Evolutionary conservation across 805 yeast genomes (phyloP).

Genomic region (Isabelozyma pseudorhagii): DNA sequence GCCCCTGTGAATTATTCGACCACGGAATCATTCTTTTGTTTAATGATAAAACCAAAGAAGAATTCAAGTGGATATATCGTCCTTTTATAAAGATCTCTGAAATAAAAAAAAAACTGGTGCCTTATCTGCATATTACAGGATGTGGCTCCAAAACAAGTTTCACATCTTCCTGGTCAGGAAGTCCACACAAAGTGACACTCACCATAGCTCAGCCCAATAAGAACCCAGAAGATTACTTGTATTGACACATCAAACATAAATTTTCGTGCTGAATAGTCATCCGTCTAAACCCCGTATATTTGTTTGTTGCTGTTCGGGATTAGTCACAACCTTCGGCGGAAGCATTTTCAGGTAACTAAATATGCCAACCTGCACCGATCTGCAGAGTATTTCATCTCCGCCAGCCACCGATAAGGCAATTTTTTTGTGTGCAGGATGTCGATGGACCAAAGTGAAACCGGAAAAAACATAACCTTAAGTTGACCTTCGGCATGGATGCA

Average conservation of each 20-base stretch:
- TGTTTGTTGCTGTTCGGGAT: not conserved
- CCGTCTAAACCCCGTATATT: too few species aligned
- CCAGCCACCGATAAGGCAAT: not conserved
- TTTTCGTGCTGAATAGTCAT: too few species aligned
- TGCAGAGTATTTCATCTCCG: not conserved
- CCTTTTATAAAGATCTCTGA: not conserved
- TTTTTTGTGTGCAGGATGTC: not conserved
- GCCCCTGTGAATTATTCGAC: not conserved
- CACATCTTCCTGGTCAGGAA: not conserved
- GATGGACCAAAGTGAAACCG: slow-evolving; percentile 42
- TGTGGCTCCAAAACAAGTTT: not conserved
- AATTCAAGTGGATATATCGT: not conserved
- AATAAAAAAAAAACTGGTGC: not conserved
- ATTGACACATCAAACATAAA: too few species aligned
- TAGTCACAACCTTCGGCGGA: not conserved
- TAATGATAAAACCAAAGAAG: too few species aligned
- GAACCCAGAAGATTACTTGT: too few species aligned
- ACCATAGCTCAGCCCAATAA: too few species aligned
- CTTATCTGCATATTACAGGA: not conserved
- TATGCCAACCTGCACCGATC: not conserved
- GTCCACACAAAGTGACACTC: too few species aligned
- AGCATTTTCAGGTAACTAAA: too few species aligned
- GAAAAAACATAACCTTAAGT: slow-evolving; percentile 9
- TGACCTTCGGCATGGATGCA: not conserved
- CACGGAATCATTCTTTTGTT: not conserved